Evolutionary conservation across 2,329 filamentous ascomycete genomes (phyloP).

Genomic region (Aureobasidium uvarum): DNA sequence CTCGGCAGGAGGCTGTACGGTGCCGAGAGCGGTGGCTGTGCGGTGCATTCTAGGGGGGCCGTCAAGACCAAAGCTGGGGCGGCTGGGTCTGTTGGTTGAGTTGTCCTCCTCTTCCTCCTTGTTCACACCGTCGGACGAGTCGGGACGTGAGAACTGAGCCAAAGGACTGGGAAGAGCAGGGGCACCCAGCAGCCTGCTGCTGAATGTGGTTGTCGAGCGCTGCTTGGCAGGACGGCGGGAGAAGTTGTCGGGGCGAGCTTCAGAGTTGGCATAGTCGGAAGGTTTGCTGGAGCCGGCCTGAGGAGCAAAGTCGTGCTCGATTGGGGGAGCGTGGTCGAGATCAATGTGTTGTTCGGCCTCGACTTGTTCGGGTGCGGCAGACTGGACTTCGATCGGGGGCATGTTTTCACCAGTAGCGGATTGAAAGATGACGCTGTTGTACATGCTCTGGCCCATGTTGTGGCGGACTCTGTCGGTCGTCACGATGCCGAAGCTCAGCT

Average conservation of each 20-base stretch:
- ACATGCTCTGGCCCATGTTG: conserved; percentile 57
- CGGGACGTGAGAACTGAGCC: conserved; percentile 35
- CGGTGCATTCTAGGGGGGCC: conserved; percentile 29
- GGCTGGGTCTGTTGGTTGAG: neutral
- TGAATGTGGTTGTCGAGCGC: conserved; percentile 32
- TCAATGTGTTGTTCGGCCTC: conserved; percentile 35
- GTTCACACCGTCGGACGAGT: conserved; percentile 31
- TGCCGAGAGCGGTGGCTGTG: conserved; percentile 33
- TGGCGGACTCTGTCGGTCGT: conserved; percentile 69
- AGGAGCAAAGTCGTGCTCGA: conserved; percentile 35
- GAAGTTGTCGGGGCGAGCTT: conserved; percentile 17
- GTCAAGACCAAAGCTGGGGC: neutral
- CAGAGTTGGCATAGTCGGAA: conserved; percentile 19
- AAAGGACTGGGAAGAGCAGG: conserved; percentile 36
- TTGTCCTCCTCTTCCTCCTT: neutral
- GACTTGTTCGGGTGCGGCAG: conserved; percentile 31
- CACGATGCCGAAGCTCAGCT: conserved; percentile 96
- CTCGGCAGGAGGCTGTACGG: conserved; percentile 30
- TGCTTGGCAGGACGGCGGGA: conserved; percentile 23
- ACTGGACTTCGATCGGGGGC: conserved; percentile 28
- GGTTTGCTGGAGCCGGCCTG: conserved; percentile 27
- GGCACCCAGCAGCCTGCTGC: conserved; percentile 33
- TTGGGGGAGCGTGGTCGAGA: conserved; percentile 28
- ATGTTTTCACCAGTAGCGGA: conserved; percentile 34
- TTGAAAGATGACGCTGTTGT: conserved; percentile 72